Evolutionary conservation across 1,284 basidiomycete species (phyloP).

Genomic region (Vanrija sp.): DNA sequence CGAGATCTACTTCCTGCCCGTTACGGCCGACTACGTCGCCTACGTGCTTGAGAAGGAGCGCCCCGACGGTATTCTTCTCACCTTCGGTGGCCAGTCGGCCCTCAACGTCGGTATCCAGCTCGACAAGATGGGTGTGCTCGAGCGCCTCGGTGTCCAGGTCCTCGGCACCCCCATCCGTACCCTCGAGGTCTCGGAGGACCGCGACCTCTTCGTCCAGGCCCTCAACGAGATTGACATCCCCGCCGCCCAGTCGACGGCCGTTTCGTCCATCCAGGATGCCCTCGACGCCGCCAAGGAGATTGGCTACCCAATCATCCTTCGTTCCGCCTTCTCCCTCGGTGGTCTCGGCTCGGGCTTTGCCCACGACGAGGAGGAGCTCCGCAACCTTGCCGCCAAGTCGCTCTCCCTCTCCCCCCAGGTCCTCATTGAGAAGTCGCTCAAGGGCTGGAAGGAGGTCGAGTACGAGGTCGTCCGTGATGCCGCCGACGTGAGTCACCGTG

Average conservation of each 20-base stretch:
- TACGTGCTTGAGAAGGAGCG: slow-evolving; percentile 98
- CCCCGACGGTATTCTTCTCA: slow-evolving; percentile 94
- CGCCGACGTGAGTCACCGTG: slow-evolving; percentile 68
- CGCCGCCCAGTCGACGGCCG: slow-evolving; percentile 93
- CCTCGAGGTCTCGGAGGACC: slow-evolving; percentile 93
- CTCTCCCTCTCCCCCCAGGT: slow-evolving; percentile 92
- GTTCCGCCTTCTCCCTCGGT: slow-evolving; percentile 96
- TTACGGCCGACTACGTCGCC: slow-evolving; percentile 96
- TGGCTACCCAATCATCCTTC: slow-evolving; percentile 96
- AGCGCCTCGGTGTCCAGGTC: slow-evolving; percentile 89
- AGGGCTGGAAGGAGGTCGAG: slow-evolving; percentile 99
- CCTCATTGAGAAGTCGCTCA: slow-evolving; percentile 95
- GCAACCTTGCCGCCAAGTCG: slow-evolving; percentile 88
- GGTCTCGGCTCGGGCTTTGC: slow-evolving; percentile 99
- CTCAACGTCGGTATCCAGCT: slow-evolving; percentile 97
- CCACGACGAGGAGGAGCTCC: slow-evolving; percentile 88
- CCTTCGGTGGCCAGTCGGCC: slow-evolving; percentile 97
- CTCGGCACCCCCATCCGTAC: slow-evolving; percentile 93
- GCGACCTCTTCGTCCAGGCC: slow-evolving; percentile 94
- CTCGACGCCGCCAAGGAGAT: slow-evolving; percentile 86
- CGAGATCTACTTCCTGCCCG: slow-evolving; percentile 96
- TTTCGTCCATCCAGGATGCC: slow-evolving; percentile 90
- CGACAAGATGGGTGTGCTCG: slow-evolving; percentile 95
- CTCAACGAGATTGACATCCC: slow-evolving; percentile 98
- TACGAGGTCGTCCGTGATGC: slow-evolving; percentile 98